Percentiles rank a stretch among this genome's conserved stretches.
Evolutionary conservation across 306 rosid species (phyloP).

Genomic region (Trifolium pratense): DNA sequence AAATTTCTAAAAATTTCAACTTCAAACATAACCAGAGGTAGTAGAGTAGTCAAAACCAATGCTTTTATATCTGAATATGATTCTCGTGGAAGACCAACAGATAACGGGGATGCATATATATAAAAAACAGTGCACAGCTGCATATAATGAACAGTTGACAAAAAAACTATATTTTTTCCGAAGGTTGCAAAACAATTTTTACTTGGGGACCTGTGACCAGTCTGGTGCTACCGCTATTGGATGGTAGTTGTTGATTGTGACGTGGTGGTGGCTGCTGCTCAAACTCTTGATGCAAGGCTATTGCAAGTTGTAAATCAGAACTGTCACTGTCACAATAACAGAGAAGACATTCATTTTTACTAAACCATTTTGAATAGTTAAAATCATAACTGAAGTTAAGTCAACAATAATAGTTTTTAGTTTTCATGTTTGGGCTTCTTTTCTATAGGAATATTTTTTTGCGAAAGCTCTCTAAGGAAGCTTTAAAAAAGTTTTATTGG

Average conservation of each 20-base stretch:
- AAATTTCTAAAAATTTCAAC: constrained; percentile 28
- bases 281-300: constrained; percentile 97
- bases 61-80: constrained; percentile 2
- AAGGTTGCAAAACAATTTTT: constrained; percentile 38
- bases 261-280: constrained; percentile 85
- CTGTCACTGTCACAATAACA: constrained; percentile 54
- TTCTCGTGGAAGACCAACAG: too few relatives aligned
- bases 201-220: constrained; percentile 94
- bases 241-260: constrained; percentile 64
- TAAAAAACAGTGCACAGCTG: too few relatives aligned
- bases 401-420: constrained; percentile 16
- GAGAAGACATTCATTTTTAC: constrained; percentile 18
- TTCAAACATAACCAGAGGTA: constrained; percentile 4
- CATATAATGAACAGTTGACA: not conserved
- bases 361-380: constrained; percentile 22
- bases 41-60: constrained; percentile 26
- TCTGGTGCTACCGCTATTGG: constrained; percentile 62
- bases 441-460: not conserved
- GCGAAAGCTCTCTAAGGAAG: not conserved
- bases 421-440: not conserved
- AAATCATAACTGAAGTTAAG: not conserved
- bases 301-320: constrained; percentile 93
- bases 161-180: too few relatives aligned
- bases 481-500: not conserved
- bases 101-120: too few relatives aligned